Conservation (phyloP, 1,139 yeast genomes). For the Eremothecium sinecaudum region DNA sequence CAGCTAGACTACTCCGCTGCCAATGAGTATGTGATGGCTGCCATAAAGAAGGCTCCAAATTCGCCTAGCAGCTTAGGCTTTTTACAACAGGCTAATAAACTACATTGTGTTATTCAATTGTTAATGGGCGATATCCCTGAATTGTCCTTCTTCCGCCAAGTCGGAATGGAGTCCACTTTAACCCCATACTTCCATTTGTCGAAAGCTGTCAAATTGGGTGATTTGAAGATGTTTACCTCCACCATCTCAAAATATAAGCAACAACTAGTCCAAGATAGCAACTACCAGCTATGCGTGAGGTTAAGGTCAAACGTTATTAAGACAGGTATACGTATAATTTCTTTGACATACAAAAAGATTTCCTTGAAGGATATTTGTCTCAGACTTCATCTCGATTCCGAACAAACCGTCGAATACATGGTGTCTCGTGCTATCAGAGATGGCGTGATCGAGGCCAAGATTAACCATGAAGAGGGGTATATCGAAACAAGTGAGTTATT, state of each 20-base stretch:
- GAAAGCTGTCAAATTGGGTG: conserved; percentile 88
- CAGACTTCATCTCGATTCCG: conserved; percentile 84
- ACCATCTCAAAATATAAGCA: conserved; percentile 60
- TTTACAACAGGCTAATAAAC: conserved; percentile 80
- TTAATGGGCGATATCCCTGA: conserved; percentile 98
- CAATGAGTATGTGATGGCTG: conserved; percentile 80
- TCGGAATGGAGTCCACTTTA: conserved; percentile 47
- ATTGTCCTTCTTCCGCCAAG: conserved; percentile 64
- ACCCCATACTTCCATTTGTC: conserved; percentile 81
- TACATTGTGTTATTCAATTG: conserved; percentile 79
- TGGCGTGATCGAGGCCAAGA: conserved; percentile 92
- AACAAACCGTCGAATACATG: conserved; percentile 92
- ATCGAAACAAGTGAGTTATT: conserved; percentile 84
- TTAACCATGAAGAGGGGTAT: conserved; percentile 83
- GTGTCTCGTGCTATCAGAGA: conserved; percentile 95
- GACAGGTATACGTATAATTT: conserved; percentile 91
- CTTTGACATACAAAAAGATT: conserved; percentile 82
- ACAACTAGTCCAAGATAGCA: conserved; percentile 64
- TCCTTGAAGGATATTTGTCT: conserved; percentile 86
- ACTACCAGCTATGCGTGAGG: conserved; percentile 75
- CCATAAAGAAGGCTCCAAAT: conserved; percentile 96
- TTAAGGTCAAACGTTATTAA: conserved; percentile 95
- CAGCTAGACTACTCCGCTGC: conserved; percentile 91
- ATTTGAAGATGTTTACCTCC: conserved; percentile 68
- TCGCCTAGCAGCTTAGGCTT: conserved; percentile 79